phyloP scores from a whole-genome alignment of 2,329 filamentous ascomycete genomes.

The Botrytis squamosa region DNA sequence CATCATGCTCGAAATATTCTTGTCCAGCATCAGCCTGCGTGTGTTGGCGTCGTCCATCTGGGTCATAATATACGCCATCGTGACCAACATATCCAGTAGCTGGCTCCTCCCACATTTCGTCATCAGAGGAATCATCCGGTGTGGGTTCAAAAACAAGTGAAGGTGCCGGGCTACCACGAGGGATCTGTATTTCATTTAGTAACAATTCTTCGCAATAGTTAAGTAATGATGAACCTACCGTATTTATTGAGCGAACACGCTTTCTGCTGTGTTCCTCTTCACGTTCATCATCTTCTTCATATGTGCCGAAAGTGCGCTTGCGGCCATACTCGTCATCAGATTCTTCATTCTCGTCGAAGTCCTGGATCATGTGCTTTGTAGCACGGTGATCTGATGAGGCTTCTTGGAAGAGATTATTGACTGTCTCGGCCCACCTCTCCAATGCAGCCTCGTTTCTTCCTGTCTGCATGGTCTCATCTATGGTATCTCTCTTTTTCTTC shows the following conservation, averaged over 20 bases:
- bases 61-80: neutral
- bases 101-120: neutral
- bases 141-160: neutral
- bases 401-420: neutral
- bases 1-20: too few species aligned
- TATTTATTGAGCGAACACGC: neutral
- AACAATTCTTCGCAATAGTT: neutral
- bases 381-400: neutral
- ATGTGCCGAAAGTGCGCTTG: neutral
- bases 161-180: rapidly evolving
- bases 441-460: neutral
- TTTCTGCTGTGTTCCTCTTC: neutral
- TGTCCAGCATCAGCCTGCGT: neutral
- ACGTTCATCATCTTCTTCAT: neutral
- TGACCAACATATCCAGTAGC: neutral
- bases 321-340: neutral
- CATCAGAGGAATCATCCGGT: too few species aligned
- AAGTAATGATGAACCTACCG: neutral
- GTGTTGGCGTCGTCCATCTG: too few species aligned
- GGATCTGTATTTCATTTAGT: neutral
- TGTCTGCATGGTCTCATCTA: neutral
- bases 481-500: neutral
- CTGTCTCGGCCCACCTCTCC: neutral
- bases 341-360: neutral
- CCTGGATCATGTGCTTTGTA: neutral